phyloP scores from a whole-genome alignment of 148 eudicot species.

The Bassia scoparia region DNA sequence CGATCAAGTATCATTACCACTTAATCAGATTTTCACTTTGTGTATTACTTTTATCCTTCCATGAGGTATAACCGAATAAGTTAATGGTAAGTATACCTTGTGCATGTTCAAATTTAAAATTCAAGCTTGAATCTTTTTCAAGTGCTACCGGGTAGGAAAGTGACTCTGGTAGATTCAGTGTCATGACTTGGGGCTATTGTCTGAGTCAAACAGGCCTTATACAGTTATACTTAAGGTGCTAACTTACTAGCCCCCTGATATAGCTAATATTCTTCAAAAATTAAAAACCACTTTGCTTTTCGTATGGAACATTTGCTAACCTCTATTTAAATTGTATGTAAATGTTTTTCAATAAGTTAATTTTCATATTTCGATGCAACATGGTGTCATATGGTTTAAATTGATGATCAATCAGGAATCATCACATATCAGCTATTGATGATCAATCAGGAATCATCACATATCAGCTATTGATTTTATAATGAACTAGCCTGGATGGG shows the following conservation, averaged over 20 bases:
- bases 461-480: neutral
- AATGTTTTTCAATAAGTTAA: neutral
- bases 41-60: neutral
- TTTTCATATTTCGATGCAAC: neutral
- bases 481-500: neutral
- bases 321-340: neutral
- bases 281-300: neutral
- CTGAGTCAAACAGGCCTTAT: neutral
- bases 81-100: neutral
- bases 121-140: neutral
- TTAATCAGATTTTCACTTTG: neutral
- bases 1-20: neutral
- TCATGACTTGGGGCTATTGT: neutral
- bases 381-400: neutral
- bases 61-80: neutral
- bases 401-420: neutral
- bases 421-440: neutral
- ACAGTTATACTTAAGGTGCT: neutral
- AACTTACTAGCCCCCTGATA: neutral
- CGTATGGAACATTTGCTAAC: neutral
- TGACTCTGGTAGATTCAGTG: neutral
- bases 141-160: neutral
- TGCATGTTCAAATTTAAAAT: neutral
- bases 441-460: too few species aligned
- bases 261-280: neutral